Conservation (phyloP, 257 asterid genomes). For the Mentha longifolia region DNA sequence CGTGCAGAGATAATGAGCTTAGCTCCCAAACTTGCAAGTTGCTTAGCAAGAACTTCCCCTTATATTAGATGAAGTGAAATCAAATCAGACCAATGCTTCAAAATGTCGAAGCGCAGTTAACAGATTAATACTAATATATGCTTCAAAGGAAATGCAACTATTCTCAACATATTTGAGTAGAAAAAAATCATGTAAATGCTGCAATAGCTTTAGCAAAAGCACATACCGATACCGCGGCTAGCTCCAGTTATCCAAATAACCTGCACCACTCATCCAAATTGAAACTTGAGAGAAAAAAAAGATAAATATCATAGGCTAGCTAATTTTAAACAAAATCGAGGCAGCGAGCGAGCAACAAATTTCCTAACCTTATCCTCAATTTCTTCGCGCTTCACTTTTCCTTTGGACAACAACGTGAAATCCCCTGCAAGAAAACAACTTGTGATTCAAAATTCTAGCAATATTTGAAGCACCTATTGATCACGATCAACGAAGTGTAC, state of each 20-base stretch:
- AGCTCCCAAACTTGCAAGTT: slow-evolving; percentile 92
- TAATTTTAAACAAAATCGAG: not conserved
- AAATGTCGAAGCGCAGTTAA: slow-evolving; percentile 14
- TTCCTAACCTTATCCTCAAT: slow-evolving; percentile 81
- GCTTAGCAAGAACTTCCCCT: slow-evolving; percentile 94
- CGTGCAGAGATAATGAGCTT: slow-evolving; percentile 93
- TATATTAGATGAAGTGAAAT: slow-evolving; percentile 31
- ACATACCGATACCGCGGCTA: slow-evolving; percentile 95
- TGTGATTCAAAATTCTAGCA: not conserved
- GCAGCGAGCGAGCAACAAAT: not conserved
- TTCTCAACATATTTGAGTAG: not conserved
- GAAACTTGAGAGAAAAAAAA: not conserved
- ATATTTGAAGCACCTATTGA: not conserved
- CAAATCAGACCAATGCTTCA: slow-evolving; percentile 23
- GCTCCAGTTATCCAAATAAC: slow-evolving; percentile 99
- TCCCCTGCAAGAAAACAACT: slow-evolving; percentile 55
- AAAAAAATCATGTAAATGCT: slow-evolving; percentile 3
- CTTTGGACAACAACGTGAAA: slow-evolving; percentile 76
- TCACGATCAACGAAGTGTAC: slow-evolving; percentile 40
- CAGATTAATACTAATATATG: slow-evolving; percentile 1
- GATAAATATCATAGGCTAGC: too few species aligned
- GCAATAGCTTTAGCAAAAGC: not conserved
- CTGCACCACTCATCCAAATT: slow-evolving; percentile 42
- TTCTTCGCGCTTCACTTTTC: slow-evolving; percentile 73
- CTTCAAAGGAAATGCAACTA: not conserved